Percentiles rank a stretch among this genome's conserved stretches.
Conservation (phyloP, 1,284 basidiomycete species). For the Ganoderma boninense region DNA sequence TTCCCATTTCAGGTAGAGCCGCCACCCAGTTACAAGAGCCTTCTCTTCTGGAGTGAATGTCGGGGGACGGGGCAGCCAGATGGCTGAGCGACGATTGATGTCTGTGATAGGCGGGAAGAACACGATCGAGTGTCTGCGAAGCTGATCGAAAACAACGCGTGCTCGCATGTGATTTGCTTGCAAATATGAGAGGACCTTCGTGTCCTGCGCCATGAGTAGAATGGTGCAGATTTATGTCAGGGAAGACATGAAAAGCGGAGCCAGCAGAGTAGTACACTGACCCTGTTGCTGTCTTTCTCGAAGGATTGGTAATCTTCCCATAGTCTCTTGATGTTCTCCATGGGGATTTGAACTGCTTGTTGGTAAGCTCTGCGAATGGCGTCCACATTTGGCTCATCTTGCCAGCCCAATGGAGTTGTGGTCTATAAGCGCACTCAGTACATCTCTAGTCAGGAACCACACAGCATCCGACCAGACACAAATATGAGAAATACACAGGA, state of each 20-base stretch:
- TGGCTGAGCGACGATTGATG: constrained; percentile 49
- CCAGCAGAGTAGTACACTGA: constrained; percentile 63
- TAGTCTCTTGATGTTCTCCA: constrained; percentile 91
- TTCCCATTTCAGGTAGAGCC: constrained; percentile 94
- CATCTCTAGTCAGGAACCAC: too few species aligned
- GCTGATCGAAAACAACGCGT: constrained; percentile 85
- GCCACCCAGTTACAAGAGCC: constrained; percentile 85
- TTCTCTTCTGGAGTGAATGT: constrained; percentile 81
- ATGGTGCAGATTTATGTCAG: neutral
- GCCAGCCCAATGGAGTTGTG: constrained; percentile 86
- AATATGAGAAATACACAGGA: too few species aligned
- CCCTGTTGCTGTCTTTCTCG: constrained; percentile 90
- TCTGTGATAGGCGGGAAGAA: constrained; percentile 65
- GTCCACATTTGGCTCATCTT: constrained; percentile 95
- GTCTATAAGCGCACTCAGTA: constrained; percentile 21
- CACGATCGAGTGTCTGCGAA: constrained; percentile 75
- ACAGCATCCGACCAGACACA: too few species aligned
- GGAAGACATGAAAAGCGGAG: constrained; percentile 10
- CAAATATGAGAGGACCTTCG: constrained; percentile 90
- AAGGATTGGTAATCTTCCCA: constrained; percentile 97
- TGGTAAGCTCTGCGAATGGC: constrained; percentile 92
- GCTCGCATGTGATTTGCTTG: constrained; percentile 95
- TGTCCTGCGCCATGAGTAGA: constrained; percentile 60
- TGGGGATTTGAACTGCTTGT: constrained; percentile 91
- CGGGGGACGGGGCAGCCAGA: constrained; percentile 78